Base-by-base conservation (phyloP, 129 eudicot genomes). In the Centrapalus pauciflorus region DNA sequence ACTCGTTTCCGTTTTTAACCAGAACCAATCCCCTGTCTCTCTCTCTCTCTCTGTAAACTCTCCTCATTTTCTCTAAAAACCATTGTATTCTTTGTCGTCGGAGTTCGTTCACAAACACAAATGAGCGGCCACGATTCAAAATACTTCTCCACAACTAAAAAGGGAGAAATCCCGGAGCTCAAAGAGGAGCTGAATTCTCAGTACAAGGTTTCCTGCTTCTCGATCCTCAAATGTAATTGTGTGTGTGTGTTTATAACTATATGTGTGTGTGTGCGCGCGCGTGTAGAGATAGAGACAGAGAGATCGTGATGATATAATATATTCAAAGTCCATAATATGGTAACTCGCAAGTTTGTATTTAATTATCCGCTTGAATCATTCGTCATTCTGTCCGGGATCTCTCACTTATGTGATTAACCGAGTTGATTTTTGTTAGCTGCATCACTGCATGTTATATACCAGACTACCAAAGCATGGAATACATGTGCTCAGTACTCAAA, bases 111-210 rank as follows among this genome's bases (percentile, higher is more conserved):
- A 49, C 74, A 70, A 69, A 56, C 14, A 37, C 56, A 71, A 33
- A 88, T 93, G 99, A 93, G 99, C 71, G 99, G 99, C 0, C 99
- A 89, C 83, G 96, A 93, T 81, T 93, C 99, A n/a, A 93, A 93
- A 72, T 93, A 93, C 75, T 93, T 93, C 78, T 93, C 99, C 80
- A 93, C 96, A 4, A 93, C 99, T 51, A 93, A 93, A 50, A 93
- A 93, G 68, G 99, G 99, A 6, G 99, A 93, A 77, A 93, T 93
- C 70, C 99, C 96, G 3, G 95, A 93, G 83, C 96, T 93, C 55
- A 88, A 93, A 70, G 99, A 93, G 63, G 96, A 93, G 61, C 99
- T 89, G 87, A 86, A 89, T 89, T 93, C 99, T 33, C 99, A 93
- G 88, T 93, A 93, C 80, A 93, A 93, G 95, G 96, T 93, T 55